These are phyloP conservation scores for Termitomyces heimii DNA, from an alignment of 768 basidiomycete genomes.

Conservation along the genomic window DNA sequence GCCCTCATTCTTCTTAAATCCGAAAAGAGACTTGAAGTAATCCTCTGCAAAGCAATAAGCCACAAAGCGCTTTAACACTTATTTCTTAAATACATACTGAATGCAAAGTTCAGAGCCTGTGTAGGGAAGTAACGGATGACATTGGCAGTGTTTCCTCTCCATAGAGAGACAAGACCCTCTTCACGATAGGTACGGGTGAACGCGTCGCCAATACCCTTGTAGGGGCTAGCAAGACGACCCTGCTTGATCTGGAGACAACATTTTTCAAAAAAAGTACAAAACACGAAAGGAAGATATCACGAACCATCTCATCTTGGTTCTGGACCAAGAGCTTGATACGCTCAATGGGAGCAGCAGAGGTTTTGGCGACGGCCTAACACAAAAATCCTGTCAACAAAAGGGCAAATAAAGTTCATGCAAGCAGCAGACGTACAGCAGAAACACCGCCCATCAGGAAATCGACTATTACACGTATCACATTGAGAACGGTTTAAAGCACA, in stretches of 20 bases:
- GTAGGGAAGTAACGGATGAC: constrained; percentile 99
- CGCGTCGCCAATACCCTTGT: constrained; percentile 95
- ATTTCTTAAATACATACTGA: constrained; percentile 62
- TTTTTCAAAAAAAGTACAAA: constrained; percentile 25
- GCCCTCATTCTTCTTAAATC: constrained; percentile 96
- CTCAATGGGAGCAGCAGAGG: constrained; percentile 98
- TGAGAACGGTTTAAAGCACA: constrained; percentile 7
- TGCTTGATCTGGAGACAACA: constrained; percentile 84
- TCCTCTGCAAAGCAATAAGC: constrained; percentile 57
- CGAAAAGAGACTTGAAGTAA: constrained; percentile 98
- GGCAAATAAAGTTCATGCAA: neutral
- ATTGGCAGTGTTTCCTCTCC: constrained; percentile 99
- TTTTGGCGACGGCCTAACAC: constrained; percentile 92
- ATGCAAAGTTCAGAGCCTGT: constrained; percentile 99
- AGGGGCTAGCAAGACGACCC: constrained; percentile 92
- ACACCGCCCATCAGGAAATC: constrained; percentile 98
- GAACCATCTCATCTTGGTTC: constrained; percentile 99
- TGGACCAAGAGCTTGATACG: constrained; percentile 98
- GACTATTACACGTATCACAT: constrained; percentile 37
- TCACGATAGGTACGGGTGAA: constrained; percentile 89
- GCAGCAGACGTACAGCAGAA: constrained; percentile 62
- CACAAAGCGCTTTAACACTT: neutral
- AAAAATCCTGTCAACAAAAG: constrained; percentile 14
- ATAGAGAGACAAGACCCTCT: constrained; percentile 92
- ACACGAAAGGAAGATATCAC: constrained; percentile 12